These are phyloP conservation scores for Willaertia magna DNA, from an alignment of 208 protist genomes.

Conservation along the genomic window DNA sequence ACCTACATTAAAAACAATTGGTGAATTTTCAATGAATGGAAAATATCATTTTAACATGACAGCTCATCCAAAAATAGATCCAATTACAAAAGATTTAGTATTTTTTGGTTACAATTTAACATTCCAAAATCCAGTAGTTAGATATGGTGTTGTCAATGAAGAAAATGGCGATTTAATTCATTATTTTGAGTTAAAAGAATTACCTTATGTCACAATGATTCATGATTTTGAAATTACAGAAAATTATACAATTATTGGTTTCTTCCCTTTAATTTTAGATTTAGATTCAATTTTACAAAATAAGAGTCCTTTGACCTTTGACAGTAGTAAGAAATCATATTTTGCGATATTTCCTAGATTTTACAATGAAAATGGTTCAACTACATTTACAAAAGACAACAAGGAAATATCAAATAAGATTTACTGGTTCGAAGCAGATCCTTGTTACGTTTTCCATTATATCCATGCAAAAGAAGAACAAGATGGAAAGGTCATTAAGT, in stretches of 20 bases:
- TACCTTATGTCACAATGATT: background rate
- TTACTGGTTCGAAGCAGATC: background rate
- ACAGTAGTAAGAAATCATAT: background rate
- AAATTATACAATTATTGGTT: slow-evolving; percentile 7
- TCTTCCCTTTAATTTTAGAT: background rate
- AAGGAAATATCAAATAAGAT: background rate
- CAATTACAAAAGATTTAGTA: background rate
- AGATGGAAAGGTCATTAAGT: too few species aligned
- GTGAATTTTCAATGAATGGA: background rate
- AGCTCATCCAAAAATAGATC: slow-evolving; percentile 20
- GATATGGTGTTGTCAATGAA: background rate
- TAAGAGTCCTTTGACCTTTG: background rate
- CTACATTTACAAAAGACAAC: too few species aligned
- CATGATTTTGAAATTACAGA: slow-evolving; percentile 22
- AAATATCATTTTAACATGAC: background rate
- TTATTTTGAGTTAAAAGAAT: background rate
- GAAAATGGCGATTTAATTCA: background rate
- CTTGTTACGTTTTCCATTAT: background rate
- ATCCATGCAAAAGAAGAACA: slow-evolving; percentile 2
- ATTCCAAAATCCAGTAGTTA: background rate
- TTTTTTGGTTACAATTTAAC: slow-evolving; percentile 5
- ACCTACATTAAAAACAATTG: background rate
- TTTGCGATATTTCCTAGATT: slow-evolving; percentile 5
- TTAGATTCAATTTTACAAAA: background rate
- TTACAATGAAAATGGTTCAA: too few species aligned